Percentiles rank a stretch among this genome's conserved stretches.
phyloP scores from a whole-genome alignment of 371 early-diverging fungal genomes.

The Circinella umbellata region DNA sequence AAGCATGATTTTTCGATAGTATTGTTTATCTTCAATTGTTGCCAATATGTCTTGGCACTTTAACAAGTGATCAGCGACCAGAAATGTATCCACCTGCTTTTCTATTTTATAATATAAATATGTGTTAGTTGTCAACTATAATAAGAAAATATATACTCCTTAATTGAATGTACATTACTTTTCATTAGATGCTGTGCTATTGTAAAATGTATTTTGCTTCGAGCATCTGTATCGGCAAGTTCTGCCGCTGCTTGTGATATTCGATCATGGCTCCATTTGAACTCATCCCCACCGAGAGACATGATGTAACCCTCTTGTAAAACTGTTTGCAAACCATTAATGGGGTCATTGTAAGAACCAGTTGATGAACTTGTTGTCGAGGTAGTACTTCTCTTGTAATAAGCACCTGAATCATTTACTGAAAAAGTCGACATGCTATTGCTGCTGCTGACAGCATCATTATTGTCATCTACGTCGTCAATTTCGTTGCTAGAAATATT shows the following conservation, averaged over 20 bases:
- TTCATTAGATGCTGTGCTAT: constrained; percentile 37
- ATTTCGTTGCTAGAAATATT: too few relatives aligned
- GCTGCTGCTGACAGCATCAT: not conserved
- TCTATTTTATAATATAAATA: constrained; percentile 16
- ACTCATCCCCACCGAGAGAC: constrained; percentile 46
- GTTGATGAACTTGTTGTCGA: not conserved
- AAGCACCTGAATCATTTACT: not conserved
- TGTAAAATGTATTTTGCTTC: constrained; percentile 41
- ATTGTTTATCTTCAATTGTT: constrained; percentile 21
- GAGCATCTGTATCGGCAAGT: constrained; percentile 32
- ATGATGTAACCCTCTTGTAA: constrained; percentile 49
- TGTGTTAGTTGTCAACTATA: not conserved
- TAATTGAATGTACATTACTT: constrained; percentile 3
- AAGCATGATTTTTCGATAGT: constrained; percentile 30
- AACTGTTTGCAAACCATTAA: constrained; percentile 47
- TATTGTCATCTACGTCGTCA: too few relatives aligned
- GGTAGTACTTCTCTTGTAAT: not conserved
- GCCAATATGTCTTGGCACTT: constrained; percentile 33
- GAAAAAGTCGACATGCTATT: not conserved
- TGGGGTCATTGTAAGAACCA: constrained; percentile 23
- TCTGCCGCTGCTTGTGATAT: constrained; percentile 51
- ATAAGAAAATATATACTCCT: too few relatives aligned
- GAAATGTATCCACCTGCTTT: constrained; percentile 28
- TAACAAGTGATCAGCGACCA: constrained; percentile 43
- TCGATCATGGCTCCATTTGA: constrained; percentile 50